phyloP scores from a whole-genome alignment of 768 basidiomycete genomes.

The Boletus rufocinnamomeus region DNA sequence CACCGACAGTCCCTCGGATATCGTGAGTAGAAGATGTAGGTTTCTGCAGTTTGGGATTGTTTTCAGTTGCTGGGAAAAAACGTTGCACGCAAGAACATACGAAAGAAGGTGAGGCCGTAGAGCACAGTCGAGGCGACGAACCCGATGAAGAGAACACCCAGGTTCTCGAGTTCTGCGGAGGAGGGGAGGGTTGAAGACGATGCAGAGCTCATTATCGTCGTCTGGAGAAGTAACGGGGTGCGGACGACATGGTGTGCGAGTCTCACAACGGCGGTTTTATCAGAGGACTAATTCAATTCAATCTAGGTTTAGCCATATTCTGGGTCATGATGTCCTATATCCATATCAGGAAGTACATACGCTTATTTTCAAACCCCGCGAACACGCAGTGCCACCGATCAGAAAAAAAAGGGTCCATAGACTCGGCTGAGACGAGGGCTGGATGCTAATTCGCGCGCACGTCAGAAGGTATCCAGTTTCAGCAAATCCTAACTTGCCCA shows the following conservation, averaged over 20 bases:
- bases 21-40: slow-evolving; percentile 33
- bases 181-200: slow-evolving; percentile 10
- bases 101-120: slow-evolving; percentile 39
- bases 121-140: slow-evolving; percentile 29
- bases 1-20: slow-evolving; percentile 24
- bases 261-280: slow-evolving; percentile 8
- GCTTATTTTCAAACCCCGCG: background rate
- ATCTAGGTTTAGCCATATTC: background rate
- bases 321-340: background rate
- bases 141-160: slow-evolving; percentile 30
- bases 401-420: background rate
- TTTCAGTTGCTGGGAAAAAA: background rate
- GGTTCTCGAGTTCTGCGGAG: slow-evolving; percentile 26
- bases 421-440: no score
- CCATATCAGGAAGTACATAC: slow-evolving; percentile 1
- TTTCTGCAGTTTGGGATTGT: slow-evolving; percentile 16
- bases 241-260: slow-evolving; percentile 3
- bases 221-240: background rate
- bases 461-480: no score
- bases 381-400: background rate
- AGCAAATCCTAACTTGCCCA: background rate
- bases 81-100: slow-evolving; percentile 13
- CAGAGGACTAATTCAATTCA: slow-evolving; percentile 4
- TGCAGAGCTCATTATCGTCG: slow-evolving; percentile 20
- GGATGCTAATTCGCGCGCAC: no score